Conservation (phyloP, 2,329 filamentous ascomycete genomes). For the Colletotrichum chlorophyti region DNA sequence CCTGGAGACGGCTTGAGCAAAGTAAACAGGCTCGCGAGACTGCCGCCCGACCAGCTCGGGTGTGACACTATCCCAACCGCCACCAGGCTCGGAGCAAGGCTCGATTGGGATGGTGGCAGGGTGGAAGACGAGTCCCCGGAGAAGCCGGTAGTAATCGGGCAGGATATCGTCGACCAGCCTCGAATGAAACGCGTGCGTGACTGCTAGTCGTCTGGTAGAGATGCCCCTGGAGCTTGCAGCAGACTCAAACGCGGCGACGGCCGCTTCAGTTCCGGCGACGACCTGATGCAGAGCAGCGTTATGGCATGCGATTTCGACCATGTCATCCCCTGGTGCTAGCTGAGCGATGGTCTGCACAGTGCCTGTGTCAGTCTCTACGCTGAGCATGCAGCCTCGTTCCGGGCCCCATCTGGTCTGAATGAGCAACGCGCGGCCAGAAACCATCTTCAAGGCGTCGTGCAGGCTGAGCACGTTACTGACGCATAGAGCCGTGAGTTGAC, state of each 20-base stretch:
- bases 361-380: slow-evolving; percentile 24
- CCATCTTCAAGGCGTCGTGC: slow-evolving; percentile 35
- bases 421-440: slow-evolving; percentile 38
- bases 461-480: slow-evolving; percentile 37
- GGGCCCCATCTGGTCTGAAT: slow-evolving; percentile 38
- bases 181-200: not conserved
- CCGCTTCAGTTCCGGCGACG: not conserved
- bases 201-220: not conserved
- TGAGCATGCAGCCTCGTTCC: slow-evolving; percentile 38
- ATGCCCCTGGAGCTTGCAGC: not conserved
- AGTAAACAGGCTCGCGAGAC: slow-evolving; percentile 41
- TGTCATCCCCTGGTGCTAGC: not conserved
- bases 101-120: not conserved
- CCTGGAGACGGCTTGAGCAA: slow-evolving; percentile 36
- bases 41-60: slow-evolving; percentile 35
- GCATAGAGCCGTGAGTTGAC: slow-evolving; percentile 42
- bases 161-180: not conserved
- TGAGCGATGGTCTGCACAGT: not conserved
- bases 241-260: not conserved
- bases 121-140: not conserved
- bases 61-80: slow-evolving; percentile 25
- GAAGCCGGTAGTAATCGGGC: not conserved
- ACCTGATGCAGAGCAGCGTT: not conserved
- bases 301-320: not conserved
- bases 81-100: slow-evolving; percentile 13